Evolutionary conservation across 257 asterid genomes (phyloP), one percentile per base, ranked within the genome.

Genomic region (Capsicum baccatum): DNA sequence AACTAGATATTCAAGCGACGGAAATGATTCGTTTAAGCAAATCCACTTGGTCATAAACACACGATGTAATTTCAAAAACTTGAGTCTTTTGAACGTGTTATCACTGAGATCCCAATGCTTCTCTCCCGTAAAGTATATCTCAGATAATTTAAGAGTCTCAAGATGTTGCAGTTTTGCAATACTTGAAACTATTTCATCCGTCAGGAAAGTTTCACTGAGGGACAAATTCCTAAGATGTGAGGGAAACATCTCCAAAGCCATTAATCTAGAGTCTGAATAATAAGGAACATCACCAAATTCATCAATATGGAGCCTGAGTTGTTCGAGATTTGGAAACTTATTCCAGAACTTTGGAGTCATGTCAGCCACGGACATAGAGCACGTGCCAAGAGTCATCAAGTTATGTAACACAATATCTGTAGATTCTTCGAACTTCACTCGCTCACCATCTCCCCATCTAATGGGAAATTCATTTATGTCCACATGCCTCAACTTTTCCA

Each of bases 261-360:
- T n/a, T n/a, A n/a, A n/a, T n/a, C n/a, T n/a, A n/a, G n/a, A n/a
- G n/a, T n/a, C n/a, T n/a, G n/a, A n/a, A n/a, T n/a, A n/a, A n/a
- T n/a, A 44, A 19, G 81, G 2, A 42, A 2, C 81, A 74, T 74
- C 81, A 50, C 50, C 21, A 13, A 74, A 12, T 50, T 50, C 50
- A 50, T 50, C 81, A 74, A 74, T 9, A 21, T 44, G 50, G 47
- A 74, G 81, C 4, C 12, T 74, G 42, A 74, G 80, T 19, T 74
- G 60, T 50, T 50, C 80, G 6, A 74, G 60, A 48, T 74, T 74
- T 1, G 80, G 80, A 50, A 74, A 74, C 60, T 44, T 74, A 60
- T 60, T 19, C 80, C 80, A 74, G 80, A 74, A 74, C 60, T 74
- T 74, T 6, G 60, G 80, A 74, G 48, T 74, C 80, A 74, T 74